Evolutionary conservation across 805 yeast genomes (phyloP).

Genomic region (Schizosaccharomyces osmophilus): DNA sequence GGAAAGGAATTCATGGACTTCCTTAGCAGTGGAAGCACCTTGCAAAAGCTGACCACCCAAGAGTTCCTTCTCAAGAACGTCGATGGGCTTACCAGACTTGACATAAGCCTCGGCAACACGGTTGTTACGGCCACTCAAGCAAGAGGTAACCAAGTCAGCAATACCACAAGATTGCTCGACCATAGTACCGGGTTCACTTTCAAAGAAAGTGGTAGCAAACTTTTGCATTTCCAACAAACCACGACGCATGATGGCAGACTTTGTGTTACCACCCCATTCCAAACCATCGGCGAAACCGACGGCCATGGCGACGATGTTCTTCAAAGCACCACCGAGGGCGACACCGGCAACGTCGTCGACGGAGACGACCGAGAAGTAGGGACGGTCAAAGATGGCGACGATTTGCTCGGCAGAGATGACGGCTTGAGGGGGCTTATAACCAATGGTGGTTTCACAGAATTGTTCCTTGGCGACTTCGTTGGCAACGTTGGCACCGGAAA

Average conservation of each 20-base stretch:
- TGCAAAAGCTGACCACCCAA: slow-evolving; percentile 93
- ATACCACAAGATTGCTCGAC: slow-evolving; percentile 92
- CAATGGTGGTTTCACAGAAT: slow-evolving; percentile 96
- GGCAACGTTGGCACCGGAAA: slow-evolving; percentile 92
- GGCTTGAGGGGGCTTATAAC: slow-evolving; percentile 34
- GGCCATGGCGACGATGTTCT: slow-evolving; percentile 85
- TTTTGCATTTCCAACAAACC: slow-evolving; percentile 66
- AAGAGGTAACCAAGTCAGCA: slow-evolving; percentile 91
- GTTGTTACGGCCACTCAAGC: slow-evolving; percentile 93
- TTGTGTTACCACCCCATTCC: slow-evolving; percentile 98
- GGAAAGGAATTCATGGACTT: slow-evolving; percentile 63
- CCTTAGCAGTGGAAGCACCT: slow-evolving; percentile 74
- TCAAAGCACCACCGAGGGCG: slow-evolving; percentile 88
- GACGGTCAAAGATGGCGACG: slow-evolving; percentile 78
- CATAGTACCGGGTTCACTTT: slow-evolving; percentile 47
- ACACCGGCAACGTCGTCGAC: slow-evolving; percentile 87
- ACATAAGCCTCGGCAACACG: slow-evolving; percentile 24
- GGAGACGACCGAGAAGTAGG: slow-evolving; percentile 90
- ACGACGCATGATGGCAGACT: slow-evolving; percentile 89
- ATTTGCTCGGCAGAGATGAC: slow-evolving; percentile 3
- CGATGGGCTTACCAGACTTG: slow-evolving; percentile 46
- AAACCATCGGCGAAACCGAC: slow-evolving; percentile 94
- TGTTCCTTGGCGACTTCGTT: slow-evolving; percentile 86
- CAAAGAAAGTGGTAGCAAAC: slow-evolving; percentile 64
- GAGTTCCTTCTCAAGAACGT: slow-evolving; percentile 61